phyloP scores from a whole-genome alignment of 768 basidiomycete species.

The Rubroboletus pulcherrimus region DNA sequence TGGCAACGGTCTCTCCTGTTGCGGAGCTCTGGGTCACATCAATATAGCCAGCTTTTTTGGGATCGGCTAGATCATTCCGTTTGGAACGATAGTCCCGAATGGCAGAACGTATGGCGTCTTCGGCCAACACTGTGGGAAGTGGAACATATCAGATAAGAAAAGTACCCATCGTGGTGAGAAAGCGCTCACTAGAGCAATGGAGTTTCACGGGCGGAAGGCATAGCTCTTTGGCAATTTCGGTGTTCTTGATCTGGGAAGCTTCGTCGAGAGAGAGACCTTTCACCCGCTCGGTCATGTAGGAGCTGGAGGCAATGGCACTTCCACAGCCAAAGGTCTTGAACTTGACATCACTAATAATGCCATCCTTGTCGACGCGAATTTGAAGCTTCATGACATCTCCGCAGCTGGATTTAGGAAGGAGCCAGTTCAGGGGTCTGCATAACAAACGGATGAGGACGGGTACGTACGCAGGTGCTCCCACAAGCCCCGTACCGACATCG shows the following conservation, averaged over 20 bases:
- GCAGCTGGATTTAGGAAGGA: conserved; percentile 50
- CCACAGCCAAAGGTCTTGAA: conserved; percentile 99
- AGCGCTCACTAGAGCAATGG: conserved; percentile 83
- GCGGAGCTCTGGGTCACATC: conserved; percentile 60
- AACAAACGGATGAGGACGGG: background rate
- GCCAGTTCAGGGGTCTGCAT: conserved; percentile 15
- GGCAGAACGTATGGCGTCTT: conserved; percentile 97
- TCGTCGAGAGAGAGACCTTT: conserved; percentile 92
- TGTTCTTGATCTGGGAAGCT: conserved; percentile 96
- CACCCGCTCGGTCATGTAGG: conserved; percentile 98
- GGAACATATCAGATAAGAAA: conserved; percentile 22
- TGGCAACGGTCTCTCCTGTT: conserved; percentile 51
- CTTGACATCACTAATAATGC: conserved; percentile 96
- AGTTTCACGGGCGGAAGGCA: conserved; percentile 95
- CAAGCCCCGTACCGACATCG: conserved; percentile 95
- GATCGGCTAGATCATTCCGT: conserved; percentile 49
- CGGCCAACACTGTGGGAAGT: conserved; percentile 73
- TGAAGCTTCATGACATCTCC: conserved; percentile 99
- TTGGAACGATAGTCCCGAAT: conserved; percentile 95
- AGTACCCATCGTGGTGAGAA: conserved; percentile 7
- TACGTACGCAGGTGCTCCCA: conserved; percentile 92
- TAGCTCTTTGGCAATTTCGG: conserved; percentile 97
- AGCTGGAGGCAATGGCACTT: conserved; percentile 95
- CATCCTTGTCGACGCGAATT: conserved; percentile 92
- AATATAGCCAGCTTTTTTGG: conserved; percentile 61